Evolutionary conservation across 2,329 filamentous ascomycete species (phyloP), one percentile per base, ranked within the genome.

Genomic region (Calonectria multiphialidica): DNA sequence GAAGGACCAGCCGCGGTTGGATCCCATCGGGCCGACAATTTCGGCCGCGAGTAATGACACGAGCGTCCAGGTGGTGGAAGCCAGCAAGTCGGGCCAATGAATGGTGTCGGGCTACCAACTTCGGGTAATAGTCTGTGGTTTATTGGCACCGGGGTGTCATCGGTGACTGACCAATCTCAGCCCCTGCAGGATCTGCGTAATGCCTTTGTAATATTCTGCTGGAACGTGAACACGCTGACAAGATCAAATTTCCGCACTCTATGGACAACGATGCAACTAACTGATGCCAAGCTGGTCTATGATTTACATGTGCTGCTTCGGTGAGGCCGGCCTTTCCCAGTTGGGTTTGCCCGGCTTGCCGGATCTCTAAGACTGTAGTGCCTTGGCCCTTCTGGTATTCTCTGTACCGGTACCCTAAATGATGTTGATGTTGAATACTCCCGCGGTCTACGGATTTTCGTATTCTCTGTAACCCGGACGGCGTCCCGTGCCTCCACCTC

Each of bases 1-100:
- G 80, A 80, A 74, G 57, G 61, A 71, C 37, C 79, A 80, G 40
- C 79, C 79, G 4, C 68, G 73, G 65, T 53, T 49, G 68, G 71
- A 71, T 18, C 18, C 37, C 21, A 30, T 45, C n/a, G 55, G 7
- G 28, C 35, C 53, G 3, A 71, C 53, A n/a, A 49, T 63, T 13
- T 66, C 47, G 18, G 67, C 25, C 12, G 50, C 28, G 25, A 69
- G 44, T 18, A 44, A 63, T 6, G 23, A 15, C n/a, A 50, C 47
- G 35, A 67, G 59, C 18, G 37, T 68, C 42, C 5, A 68, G 28
- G 65, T 66, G 12, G n/a, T 71, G 23, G 57, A 40, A 3, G 35
- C 62, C n/a, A 55, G 15, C 25, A 75, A 76, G 15, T 53, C 57
- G 13, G 13, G 23, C 25, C 35, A 15, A 21, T 23, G 53, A 21